These are phyloP conservation scores for Capsicum rhomboideum DNA, from an alignment of 257 asterid species.

Conservation along the genomic window DNA sequence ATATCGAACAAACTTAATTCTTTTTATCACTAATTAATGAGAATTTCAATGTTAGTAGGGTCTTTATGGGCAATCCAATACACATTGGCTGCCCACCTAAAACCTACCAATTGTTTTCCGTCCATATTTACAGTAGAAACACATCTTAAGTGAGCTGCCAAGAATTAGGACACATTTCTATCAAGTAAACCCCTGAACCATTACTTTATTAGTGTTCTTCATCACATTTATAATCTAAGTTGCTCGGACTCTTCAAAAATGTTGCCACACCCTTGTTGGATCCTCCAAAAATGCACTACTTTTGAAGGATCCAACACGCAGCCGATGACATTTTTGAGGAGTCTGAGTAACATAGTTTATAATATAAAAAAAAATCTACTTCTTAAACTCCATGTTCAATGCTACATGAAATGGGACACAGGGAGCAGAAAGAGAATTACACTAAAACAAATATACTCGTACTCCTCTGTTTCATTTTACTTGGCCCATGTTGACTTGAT, in stretches of 20 bases:
- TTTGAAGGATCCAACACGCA: no score
- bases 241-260: no score
- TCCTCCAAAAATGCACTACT: no score
- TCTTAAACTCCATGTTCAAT: background rate
- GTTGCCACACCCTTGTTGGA: no score
- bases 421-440: background rate
- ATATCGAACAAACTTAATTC: background rate
- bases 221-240: background rate
- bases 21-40: background rate
- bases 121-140: no score
- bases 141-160: no score
- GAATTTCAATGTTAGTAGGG: conserved; percentile 27
- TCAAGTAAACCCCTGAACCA: background rate
- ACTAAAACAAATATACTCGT: no score
- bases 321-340: no score
- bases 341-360: no score
- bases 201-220: background rate
- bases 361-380: background rate
- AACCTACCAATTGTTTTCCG: conserved; percentile 38
- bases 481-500: no score
- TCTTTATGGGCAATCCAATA: conserved; percentile 44
- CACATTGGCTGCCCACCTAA: conserved; percentile 60
- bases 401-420: background rate
- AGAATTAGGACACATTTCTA: conserved; percentile 26
- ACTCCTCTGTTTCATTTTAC: no score